A percentile compares a stretch with the other conserved stretches of the same genome.
Evolutionary conservation across 495 filamentous ascomycete genomes (phyloP).

Genomic region (Mycothermus thermophilus): DNA sequence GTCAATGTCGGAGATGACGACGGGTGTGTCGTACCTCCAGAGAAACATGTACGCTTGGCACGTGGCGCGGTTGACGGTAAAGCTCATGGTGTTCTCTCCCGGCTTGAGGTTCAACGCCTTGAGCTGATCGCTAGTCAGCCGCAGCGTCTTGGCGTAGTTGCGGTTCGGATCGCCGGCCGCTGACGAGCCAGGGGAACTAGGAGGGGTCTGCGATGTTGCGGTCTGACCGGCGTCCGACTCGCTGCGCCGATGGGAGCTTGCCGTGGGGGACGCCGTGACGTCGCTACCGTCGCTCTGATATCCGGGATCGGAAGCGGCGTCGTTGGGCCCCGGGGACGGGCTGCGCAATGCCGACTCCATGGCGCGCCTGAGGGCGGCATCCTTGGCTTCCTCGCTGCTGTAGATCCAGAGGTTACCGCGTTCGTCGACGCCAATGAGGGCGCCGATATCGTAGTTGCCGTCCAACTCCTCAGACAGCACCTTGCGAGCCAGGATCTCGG

Average conservation of each 20-base stretch:
- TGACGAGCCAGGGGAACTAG: slow-evolving; percentile 54
- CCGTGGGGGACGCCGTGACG: slow-evolving; percentile 23
- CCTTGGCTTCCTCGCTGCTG: slow-evolving; percentile 91
- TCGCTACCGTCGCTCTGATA: slow-evolving; percentile 68
- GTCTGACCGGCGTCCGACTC: slow-evolving; percentile 57
- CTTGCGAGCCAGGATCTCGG: slow-evolving; percentile 86
- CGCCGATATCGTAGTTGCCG: slow-evolving; percentile 89
- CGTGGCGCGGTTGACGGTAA: slow-evolving; percentile 87
- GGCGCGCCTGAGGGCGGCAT: slow-evolving; percentile 42
- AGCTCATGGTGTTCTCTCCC: slow-evolving; percentile 83
- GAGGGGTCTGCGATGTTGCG: slow-evolving; percentile 59
- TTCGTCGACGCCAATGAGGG: slow-evolving; percentile 87
- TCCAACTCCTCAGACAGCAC: slow-evolving; percentile 91
- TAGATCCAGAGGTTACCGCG: slow-evolving; percentile 98
- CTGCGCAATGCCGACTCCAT: slow-evolving; percentile 33
- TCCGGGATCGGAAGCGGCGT: slow-evolving; percentile 80
- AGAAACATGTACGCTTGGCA: slow-evolving; percentile 86
- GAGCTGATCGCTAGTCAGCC: slow-evolving; percentile 91
- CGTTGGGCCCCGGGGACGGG: slow-evolving; percentile 40
- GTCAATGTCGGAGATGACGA: slow-evolving; percentile 97
- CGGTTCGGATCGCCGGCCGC: slow-evolving; percentile 50
- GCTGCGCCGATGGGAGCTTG: slow-evolving; percentile 32
- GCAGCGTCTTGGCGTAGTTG: slow-evolving; percentile 92
- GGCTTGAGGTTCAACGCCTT: slow-evolving; percentile 71
- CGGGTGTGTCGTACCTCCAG: slow-evolving; percentile 77